Conservation (phyloP, 257 asterid genomes). For the Lavandula angustifolia region DNA sequence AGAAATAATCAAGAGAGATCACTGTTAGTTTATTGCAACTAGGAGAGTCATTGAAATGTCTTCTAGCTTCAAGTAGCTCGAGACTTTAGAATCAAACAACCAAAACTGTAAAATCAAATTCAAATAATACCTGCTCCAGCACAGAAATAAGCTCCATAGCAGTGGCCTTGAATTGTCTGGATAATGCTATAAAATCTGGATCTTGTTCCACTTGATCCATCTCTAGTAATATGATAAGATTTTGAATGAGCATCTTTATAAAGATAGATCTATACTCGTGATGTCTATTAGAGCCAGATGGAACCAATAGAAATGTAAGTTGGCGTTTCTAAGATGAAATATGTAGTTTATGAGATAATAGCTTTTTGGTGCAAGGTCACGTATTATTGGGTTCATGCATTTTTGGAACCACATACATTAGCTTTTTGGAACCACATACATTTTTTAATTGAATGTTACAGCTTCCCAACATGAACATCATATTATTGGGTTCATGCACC, state of each 20-base stretch:
- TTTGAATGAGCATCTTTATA: conserved; percentile 36
- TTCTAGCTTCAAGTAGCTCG: conserved; percentile 20
- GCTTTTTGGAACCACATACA: not conserved
- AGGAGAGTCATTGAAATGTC: conserved; percentile 10
- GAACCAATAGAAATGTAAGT: conserved; percentile 23
- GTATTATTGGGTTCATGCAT: no score
- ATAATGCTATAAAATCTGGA: conserved; percentile 80
- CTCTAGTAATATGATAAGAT: conserved; percentile 52
- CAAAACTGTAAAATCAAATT: conserved; percentile 21
- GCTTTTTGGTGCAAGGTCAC: conserved; percentile 21
- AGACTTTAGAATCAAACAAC: conserved; percentile 11
- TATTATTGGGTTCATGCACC: not conserved
- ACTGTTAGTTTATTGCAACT: conserved; percentile 14
- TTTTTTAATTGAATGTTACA: not conserved
- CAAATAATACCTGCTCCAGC: conserved; percentile 82
- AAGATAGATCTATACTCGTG: conserved; percentile 24
- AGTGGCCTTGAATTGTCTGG: conserved; percentile 93
- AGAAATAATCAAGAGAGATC: conserved; percentile 30
- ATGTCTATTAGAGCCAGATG: conserved; percentile 20
- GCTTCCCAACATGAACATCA: not conserved
- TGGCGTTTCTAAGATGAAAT: conserved; percentile 24
- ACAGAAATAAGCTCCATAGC: conserved; percentile 94
- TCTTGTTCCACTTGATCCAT: conserved; percentile 96
- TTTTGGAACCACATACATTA: not conserved
- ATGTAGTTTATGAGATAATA: conserved; percentile 6